Evolutionary conservation across 331 rosid species (phyloP).

Genomic region (Rhamnella rubrinervis): DNA sequence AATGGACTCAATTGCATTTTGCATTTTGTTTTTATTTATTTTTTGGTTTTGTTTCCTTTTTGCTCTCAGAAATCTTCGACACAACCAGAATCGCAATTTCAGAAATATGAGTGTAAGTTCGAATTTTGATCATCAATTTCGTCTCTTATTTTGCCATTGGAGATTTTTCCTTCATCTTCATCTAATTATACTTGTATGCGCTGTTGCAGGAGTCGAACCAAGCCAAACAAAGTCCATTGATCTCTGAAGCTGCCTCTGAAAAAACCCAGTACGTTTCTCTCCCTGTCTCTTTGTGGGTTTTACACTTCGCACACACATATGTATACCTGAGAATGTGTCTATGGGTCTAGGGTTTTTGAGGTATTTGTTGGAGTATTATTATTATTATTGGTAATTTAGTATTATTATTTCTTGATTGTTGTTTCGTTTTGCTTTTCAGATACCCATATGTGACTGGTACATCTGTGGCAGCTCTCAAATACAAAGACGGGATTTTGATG

Average conservation of each 20-base stretch:
- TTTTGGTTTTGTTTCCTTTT: too few relatives aligned
- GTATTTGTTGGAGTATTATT: background rate
- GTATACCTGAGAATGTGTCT: background rate
- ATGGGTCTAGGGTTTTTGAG: slow-evolving; percentile 15
- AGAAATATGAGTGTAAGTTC: slow-evolving; percentile 18
- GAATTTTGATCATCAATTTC: background rate
- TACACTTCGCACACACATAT: background rate
- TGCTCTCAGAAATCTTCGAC: background rate
- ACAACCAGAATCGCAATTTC: background rate
- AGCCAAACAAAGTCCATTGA: slow-evolving; percentile 26
- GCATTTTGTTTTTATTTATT: too few relatives aligned
- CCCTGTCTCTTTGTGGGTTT: background rate
- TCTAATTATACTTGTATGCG: background rate
- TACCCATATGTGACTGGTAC: slow-evolving; percentile 81
- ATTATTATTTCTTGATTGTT: background rate
- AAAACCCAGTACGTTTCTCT: slow-evolving; percentile 52
- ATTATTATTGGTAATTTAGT: background rate
- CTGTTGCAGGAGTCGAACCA: slow-evolving; percentile 38
- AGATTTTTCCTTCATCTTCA: background rate
- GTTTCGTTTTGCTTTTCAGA: slow-evolving; percentile 26
- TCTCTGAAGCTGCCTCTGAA: slow-evolving; percentile 41
- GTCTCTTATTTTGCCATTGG: background rate
- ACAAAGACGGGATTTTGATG: slow-evolving; percentile 84
- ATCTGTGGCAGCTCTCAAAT: slow-evolving; percentile 74
- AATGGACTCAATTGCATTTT: too few relatives aligned